These are phyloP conservation scores for Cytospora chrysosperma DNA, from an alignment of 2,329 filamentous ascomycete genomes.

Conservation along the genomic window DNA sequence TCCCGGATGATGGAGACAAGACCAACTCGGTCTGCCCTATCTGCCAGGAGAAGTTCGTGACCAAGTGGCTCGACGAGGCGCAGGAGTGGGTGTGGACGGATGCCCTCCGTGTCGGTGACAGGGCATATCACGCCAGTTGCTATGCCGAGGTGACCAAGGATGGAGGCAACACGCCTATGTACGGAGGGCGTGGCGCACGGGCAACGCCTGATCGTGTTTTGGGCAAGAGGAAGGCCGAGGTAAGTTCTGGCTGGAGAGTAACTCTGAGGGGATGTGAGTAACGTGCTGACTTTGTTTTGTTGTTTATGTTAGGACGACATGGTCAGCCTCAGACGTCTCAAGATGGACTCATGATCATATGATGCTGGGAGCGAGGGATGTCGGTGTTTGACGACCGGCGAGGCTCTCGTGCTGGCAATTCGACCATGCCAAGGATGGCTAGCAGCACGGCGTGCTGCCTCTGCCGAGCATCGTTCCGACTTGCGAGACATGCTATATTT, in stretches of 20 bases:
- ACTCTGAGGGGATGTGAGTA: background rate
- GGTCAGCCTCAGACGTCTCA: slow-evolving; percentile 14
- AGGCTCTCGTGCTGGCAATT: background rate
- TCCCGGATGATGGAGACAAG: slow-evolving; percentile 74
- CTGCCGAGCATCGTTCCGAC: background rate
- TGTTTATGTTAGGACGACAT: slow-evolving; percentile 22
- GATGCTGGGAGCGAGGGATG: background rate
- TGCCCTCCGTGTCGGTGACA: slow-evolving; percentile 71
- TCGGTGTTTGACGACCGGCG: background rate
- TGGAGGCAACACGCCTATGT: slow-evolving; percentile 45
- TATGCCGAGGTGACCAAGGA: slow-evolving; percentile 78
- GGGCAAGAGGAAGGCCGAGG: slow-evolving; percentile 75
- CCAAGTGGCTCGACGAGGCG: slow-evolving; percentile 85
- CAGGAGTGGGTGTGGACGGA: slow-evolving; percentile 98
- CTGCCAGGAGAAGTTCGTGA: slow-evolving; percentile 93
- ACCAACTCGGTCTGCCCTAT: slow-evolving; percentile 84
- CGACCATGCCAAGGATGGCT: background rate
- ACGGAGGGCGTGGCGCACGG: slow-evolving; percentile 33
- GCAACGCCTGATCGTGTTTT: slow-evolving; percentile 63
- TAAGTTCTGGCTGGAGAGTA: slow-evolving; percentile 35
- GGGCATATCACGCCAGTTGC: slow-evolving; percentile 88
- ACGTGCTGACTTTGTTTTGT: background rate
- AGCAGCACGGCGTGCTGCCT: too few species aligned
- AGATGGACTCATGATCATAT: slow-evolving; percentile 18
- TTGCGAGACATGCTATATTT: background rate